Base-by-base conservation (phyloP, 805 yeast genomes). In the Candida xyloterini region DNA sequence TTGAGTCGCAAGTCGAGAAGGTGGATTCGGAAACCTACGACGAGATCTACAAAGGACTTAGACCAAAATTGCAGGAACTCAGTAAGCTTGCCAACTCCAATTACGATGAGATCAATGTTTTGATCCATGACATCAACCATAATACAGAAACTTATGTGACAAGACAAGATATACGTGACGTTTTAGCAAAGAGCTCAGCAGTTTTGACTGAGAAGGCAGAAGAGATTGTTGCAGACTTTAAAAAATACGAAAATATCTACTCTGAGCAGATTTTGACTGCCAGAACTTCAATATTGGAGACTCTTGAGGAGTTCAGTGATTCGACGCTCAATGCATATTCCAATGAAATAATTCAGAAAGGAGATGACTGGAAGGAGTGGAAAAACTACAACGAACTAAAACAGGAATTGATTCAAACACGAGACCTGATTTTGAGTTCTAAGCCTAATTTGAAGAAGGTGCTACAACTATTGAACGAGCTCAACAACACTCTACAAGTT, bases 231-330 rank as follows among this genome's bases (percentile, higher is more conserved):
- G 47, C 44, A 2, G 53, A 60, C 16, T 52, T 73, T 35, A 48
- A 53, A 10, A 40, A 53, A 6, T 48, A 59, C 10, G 59, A 67
- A 29, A 48, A 57, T 15, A 52, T 51, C 4, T 61, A 68, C 16
- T 65, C 71, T 29, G 51, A 59, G 3, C 60, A 51, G 18, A 44
- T 65, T 15, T 41, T 53, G 10, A 38, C 40, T 5, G 32, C 67
- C 24, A 70, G 76, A 52, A 56, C 63, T 15, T 57, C 65, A 15
- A 71, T 81, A 26, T 69, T 83, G 38, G 90, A 84, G 47, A 71
- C 81, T 0, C 73, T 80, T 55, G 90, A 84, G 57, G 84, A 84
- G 45, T 84, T 84, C 68, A 79, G 82, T 5, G 89, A 83, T 39
- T 73, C 78, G 6, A 70, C 84, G 21, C 70, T 83, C 39, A 71